A percentile compares a stretch with the other conserved stretches of the same genome.
Conservation (phyloP, 2,329 filamentous ascomycete genomes). For the Aspergillus alliaceus region DNA sequence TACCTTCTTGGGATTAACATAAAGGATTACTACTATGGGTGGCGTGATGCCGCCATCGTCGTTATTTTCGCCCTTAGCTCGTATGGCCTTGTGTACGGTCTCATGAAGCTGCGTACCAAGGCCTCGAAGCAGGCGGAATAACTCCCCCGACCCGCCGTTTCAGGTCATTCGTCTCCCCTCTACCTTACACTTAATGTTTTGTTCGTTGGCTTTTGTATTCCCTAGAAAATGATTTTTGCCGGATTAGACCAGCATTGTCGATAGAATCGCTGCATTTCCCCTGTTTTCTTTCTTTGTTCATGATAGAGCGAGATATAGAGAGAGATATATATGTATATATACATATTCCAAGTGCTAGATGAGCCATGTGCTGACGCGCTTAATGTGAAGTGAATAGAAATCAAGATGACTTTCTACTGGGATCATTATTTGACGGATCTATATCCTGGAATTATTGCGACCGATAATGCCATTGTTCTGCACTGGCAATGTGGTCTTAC, state of each 20-base stretch:
- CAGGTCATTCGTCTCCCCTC: background rate
- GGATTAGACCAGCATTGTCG: background rate
- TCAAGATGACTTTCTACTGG: too few species aligned
- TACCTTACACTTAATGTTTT: background rate
- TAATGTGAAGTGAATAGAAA: background rate
- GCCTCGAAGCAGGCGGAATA: conserved; percentile 35
- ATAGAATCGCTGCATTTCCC: background rate
- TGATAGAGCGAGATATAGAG: background rate
- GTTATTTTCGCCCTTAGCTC: conserved; percentile 56
- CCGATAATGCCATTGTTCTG: too few species aligned
- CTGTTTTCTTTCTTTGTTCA: background rate
- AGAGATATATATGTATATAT: too few species aligned
- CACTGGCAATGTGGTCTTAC: too few species aligned
- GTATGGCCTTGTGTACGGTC: conserved; percentile 49
- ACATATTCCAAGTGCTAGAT: background rate
- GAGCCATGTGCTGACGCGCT: background rate
- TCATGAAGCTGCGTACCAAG: conserved; percentile 39
- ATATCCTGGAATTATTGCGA: too few species aligned
- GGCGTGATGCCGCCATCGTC: conserved; percentile 64
- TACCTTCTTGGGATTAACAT: conserved; percentile 62
- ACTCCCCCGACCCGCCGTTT: background rate
- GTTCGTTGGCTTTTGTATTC: background rate
- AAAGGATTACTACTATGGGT: conserved; percentile 62
- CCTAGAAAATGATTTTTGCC: background rate
- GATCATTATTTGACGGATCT: too few species aligned